phyloP scores from a whole-genome alignment of 1,284 basidiomycete genomes.

The Malassezia restricta region DNA sequence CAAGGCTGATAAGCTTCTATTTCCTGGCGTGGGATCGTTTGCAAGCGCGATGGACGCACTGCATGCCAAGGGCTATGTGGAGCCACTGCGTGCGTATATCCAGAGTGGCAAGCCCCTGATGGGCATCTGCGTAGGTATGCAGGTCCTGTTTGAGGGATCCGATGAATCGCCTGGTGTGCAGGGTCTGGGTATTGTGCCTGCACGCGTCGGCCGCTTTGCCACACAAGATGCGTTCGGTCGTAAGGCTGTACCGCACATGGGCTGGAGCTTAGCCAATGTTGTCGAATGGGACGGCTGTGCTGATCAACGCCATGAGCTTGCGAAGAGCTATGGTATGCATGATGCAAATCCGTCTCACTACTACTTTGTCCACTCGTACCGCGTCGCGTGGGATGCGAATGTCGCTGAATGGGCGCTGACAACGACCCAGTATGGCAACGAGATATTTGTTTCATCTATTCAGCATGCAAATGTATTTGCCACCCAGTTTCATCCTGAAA shows the following conservation, averaged over 20 bases:
- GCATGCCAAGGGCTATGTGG: slow-evolving; percentile 59
- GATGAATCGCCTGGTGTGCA: slow-evolving; percentile 44
- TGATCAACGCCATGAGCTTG: slow-evolving; percentile 17
- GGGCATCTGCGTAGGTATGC: slow-evolving; percentile 71
- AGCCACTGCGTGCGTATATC: slow-evolving; percentile 73
- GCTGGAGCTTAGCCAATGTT: slow-evolving; percentile 58
- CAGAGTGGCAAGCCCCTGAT: slow-evolving; percentile 75
- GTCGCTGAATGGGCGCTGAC: slow-evolving; percentile 62
- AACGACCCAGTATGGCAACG: slow-evolving; percentile 81
- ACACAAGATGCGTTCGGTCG: slow-evolving; percentile 29
- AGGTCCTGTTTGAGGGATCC: slow-evolving; percentile 67
- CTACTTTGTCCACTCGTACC: slow-evolving; percentile 96
- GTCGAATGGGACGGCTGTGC: slow-evolving; percentile 14
- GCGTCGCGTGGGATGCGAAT: slow-evolving; percentile 54
- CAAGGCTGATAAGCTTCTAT: slow-evolving; percentile 78
- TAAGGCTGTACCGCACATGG: slow-evolving; percentile 95
- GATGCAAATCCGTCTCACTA: slow-evolving; percentile 38
- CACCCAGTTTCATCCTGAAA: slow-evolving; percentile 97
- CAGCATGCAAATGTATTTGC: slow-evolving; percentile 78
- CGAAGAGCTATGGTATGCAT: slow-evolving; percentile 21
- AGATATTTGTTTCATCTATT: slow-evolving; percentile 79
- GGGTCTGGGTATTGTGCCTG: slow-evolving; percentile 41
- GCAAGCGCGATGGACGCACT: slow-evolving; percentile 74
- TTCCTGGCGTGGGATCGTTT: slow-evolving; percentile 96
- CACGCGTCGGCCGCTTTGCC: slow-evolving; percentile 28